Percentiles rank a stretch among this genome's conserved stretches.
phyloP scores from a whole-genome alignment of 805 yeast species.

The Candida insectorum region DNA sequence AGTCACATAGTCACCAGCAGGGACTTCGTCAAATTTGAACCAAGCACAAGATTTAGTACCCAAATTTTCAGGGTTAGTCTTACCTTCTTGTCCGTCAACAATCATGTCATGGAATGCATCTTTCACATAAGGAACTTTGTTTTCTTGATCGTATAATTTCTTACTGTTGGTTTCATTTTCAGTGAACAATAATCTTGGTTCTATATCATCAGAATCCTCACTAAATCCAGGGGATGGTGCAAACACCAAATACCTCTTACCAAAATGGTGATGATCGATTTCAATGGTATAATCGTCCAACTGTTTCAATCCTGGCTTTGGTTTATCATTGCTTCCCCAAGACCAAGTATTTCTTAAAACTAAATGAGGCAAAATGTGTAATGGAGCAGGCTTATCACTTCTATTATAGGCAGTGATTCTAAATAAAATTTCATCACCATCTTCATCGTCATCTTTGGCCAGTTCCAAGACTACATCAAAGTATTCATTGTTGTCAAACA shows the following conservation, averaged over 20 bases:
- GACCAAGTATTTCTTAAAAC: slow-evolving; percentile 88
- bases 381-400: slow-evolving; percentile 79
- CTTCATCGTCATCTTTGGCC: slow-evolving; percentile 82
- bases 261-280: slow-evolving; percentile 66
- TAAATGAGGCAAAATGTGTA: slow-evolving; percentile 81
- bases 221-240: slow-evolving; percentile 80
- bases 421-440: slow-evolving; percentile 76
- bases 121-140: slow-evolving; percentile 59
- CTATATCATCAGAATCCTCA: slow-evolving; percentile 61
- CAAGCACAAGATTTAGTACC: slow-evolving; percentile 90
- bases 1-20: slow-evolving; percentile 84
- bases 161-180: slow-evolving; percentile 82
- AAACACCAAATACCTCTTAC: slow-evolving; percentile 60
- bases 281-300: slow-evolving; percentile 46
- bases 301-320: slow-evolving; percentile 48
- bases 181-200: slow-evolving; percentile 76
- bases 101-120: slow-evolving; percentile 90
- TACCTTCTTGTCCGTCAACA: slow-evolving; percentile 54
- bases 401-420: slow-evolving; percentile 86
- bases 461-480: slow-evolving; percentile 87
- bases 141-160: slow-evolving; percentile 62
- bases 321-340: slow-evolving; percentile 66
- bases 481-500: slow-evolving; percentile 69
- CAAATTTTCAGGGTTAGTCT: slow-evolving; percentile 61
- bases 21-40: slow-evolving; percentile 76